Evolutionary conservation across 805 yeast genomes (phyloP), one percentile per base, ranked within the genome.

Genomic region (Candida rishiriensis): DNA sequence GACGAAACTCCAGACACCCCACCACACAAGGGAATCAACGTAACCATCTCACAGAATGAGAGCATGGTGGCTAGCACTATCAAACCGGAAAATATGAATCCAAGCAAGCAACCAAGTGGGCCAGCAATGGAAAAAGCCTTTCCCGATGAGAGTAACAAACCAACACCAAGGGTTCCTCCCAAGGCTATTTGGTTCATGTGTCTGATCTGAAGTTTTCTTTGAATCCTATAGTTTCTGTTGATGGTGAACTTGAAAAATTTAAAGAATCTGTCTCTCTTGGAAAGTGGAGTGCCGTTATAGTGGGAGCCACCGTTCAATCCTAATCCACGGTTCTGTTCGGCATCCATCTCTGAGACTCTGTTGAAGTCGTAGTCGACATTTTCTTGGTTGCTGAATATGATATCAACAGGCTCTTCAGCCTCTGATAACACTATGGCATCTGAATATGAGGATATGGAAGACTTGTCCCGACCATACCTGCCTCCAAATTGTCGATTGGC

Each of bases 91-190:
- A 85, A 64, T 0, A 73, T 43, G 57, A 81, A 85, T 1, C 91
- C 90, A 12, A 85, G 52, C 5, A 85, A 63, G 9, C 88, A 78
- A 0, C 95, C 95, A 41, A 85, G 66, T 1, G 91, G 91, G 2
- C 95, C 95, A 2, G 86, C 84, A 14, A 81, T 79, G 15, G 81
- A 71, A 41, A 85, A 73, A 0, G 88, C 85, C 54, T 84, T 82
- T 3, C 93, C 90, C 7, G 85, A 76, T 36, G 82, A 78, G 18
- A 85, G 64, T 44, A 83, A 73, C 15, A 85, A 62, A 0, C 95
- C 93, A 13, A 85, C 91, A 1, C 93, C 93, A 5, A 85, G 61
- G 0, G 90, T 83, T 2, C 89, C 91, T 3, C 89, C 88, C 29
- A 86, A 68, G 0, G 90, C 85, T 38, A 85, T 81, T 81, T 85